Evolutionary conservation across 1,284 basidiomycete genomes (phyloP), one percentile per base, ranked within the genome.

Genomic region (Pascua sp.): DNA sequence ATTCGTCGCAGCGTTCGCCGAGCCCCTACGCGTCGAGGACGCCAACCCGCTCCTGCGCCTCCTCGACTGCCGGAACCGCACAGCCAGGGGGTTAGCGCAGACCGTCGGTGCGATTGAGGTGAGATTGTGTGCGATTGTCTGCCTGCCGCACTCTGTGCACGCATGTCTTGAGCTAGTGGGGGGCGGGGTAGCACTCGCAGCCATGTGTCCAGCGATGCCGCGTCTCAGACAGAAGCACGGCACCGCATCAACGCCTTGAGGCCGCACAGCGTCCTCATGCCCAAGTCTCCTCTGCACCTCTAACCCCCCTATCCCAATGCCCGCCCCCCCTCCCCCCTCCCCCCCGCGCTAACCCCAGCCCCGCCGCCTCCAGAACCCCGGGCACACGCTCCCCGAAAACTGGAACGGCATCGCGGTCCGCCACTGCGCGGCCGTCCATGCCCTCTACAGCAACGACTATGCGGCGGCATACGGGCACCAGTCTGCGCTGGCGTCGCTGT

Each of bases 401-500:
- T 76, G 74, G 74, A 71, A 73, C 47, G 69, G 57, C 7, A 75
- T 76, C 50, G 74, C 71, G 1, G 60, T 71, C 7, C 61, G 70
- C 44, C 74, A 76, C 61, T 73, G 70, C 53, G 74, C 72, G n/a
- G 65, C 64, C 42, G 70, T 73, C 9, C 48, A 67, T 45, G 70
- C 70, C 10, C 47, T 72, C 42, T 69, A 71, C 49, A 52, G 45
- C 2, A 60, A 68, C 16, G 57, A 71, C 52, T 72, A 68, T 51
- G 55, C 60, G 39, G 57, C 59, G 49, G 75, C 75, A 65, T 75
- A 75, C 56, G 54, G 60, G 7, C 73, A 74, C 51, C 75, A 77
- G 55, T 64, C 64, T 43, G 59, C 66, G 9, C 57, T 73, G 2
- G 55, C 75, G 47, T 88, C 87, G 36, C 76, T 85, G 9, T 91